phyloP scores from a whole-genome alignment of 495 filamentous ascomycete species.

The Stereocaulon alpinum region DNA sequence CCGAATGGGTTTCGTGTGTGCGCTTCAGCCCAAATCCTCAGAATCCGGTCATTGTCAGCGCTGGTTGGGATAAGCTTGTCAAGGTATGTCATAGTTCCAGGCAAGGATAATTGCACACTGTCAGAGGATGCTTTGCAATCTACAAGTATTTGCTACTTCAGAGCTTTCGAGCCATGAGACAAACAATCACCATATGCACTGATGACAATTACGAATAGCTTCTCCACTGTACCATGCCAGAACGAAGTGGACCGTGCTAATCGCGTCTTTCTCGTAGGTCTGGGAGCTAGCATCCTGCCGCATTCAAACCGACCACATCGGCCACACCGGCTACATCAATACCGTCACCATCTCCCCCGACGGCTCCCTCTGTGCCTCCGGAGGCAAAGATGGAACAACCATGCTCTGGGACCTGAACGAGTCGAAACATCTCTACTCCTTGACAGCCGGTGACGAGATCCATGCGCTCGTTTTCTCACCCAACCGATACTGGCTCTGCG shows the following conservation, averaged over 20 bases:
- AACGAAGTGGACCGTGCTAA: slow-evolving; percentile 7
- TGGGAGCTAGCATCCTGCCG: slow-evolving; percentile 99
- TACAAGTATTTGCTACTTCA: slow-evolving; percentile 99
- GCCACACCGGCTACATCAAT: slow-evolving; percentile 99
- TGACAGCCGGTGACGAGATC: slow-evolving; percentile 99
- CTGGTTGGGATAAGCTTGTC: slow-evolving; percentile 99
- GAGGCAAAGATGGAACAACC: slow-evolving; percentile 99
- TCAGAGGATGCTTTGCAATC: slow-evolving; percentile 85
- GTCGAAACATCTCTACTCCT: slow-evolving; percentile 99
- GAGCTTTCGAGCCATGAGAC: slow-evolving; percentile 97
- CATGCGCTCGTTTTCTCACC: slow-evolving; percentile 99
- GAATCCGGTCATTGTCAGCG: slow-evolving; percentile 98
- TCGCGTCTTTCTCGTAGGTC: slow-evolving; percentile 47
- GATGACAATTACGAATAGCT: slow-evolving; percentile 41
- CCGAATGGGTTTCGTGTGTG: slow-evolving; percentile 99
- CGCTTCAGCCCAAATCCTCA: slow-evolving; percentile 99
- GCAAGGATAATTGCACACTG: not conserved
- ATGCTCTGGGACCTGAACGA: slow-evolving; percentile 99
- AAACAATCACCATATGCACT: slow-evolving; percentile 79
- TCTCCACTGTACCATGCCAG: not conserved
- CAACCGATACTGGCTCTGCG: slow-evolving; percentile 99
- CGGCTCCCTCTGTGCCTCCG: slow-evolving; percentile 97
- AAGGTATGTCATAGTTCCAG: slow-evolving; percentile 65
- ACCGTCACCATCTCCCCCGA: slow-evolving; percentile 99
- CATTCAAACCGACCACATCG: slow-evolving; percentile 99